Percentiles rank a stretch among this genome's conserved stretches.
These are phyloP conservation scores for Ceratobasidium sp. DNA, from an alignment of 1,284 basidiomycete species.

Conservation along the genomic window DNA sequence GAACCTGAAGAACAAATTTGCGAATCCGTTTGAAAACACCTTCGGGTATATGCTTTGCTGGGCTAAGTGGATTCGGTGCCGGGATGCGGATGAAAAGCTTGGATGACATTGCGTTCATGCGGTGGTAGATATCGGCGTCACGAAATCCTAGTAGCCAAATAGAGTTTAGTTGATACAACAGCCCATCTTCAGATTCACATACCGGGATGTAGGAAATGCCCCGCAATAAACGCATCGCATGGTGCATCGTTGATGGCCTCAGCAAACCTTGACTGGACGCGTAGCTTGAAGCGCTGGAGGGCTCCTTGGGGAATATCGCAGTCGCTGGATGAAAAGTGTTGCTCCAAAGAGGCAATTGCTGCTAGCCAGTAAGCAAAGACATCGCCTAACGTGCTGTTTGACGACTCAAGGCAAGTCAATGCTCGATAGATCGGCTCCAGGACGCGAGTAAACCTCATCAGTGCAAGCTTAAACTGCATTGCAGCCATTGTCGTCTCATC, in stretches of 20 bases:
- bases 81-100: not conserved
- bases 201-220: constrained; percentile 2
- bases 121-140: not conserved
- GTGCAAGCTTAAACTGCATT: not conserved
- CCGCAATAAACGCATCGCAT: not conserved
- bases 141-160: not conserved
- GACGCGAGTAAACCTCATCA: not conserved
- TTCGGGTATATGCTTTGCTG: not conserved
- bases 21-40: not conserved
- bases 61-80: not conserved
- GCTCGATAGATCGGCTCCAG: not conserved
- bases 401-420: not conserved
- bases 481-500: not conserved
- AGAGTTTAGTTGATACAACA: not conserved
- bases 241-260: not conserved
- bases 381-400: not conserved
- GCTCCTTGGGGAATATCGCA: no score
- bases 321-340: no score
- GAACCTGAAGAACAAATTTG: not conserved
- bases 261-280: no score
- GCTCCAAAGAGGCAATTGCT: no score
- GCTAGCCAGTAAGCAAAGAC: constrained; percentile 3
- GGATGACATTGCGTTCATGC: constrained; percentile 10
- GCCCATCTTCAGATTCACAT: not conserved
- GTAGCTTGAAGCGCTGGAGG: no score